Percentiles rank a stretch among this genome's conserved stretches.
These are phyloP conservation scores for Candida nitratophila DNA, from an alignment of 805 yeast species.

Conservation along the genomic window DNA sequence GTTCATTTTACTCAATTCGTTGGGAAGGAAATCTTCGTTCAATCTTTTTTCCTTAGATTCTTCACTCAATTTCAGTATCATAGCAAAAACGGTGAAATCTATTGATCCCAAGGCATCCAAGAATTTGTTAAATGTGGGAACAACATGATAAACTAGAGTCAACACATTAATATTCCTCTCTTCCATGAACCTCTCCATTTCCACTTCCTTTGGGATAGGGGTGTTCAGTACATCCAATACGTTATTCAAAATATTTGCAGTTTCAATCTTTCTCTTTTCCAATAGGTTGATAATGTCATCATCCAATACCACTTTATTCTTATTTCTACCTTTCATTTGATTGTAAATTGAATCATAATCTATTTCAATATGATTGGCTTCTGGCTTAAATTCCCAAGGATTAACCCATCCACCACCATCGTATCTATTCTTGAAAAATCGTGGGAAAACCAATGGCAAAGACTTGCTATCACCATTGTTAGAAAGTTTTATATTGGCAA, in stretches of 20 bases:
- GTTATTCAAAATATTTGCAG: slow-evolving; percentile 33
- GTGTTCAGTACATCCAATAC: slow-evolving; percentile 34
- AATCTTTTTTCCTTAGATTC: slow-evolving; percentile 4
- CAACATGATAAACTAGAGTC: slow-evolving; percentile 44
- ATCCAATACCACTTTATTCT: slow-evolving; percentile 40
- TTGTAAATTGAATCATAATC: slow-evolving; percentile 36
- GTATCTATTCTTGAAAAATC: slow-evolving; percentile 58
- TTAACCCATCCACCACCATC: slow-evolving; percentile 79
- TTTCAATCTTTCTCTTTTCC: slow-evolving; percentile 28
- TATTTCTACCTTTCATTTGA: slow-evolving; percentile 4
- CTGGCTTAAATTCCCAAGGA: slow-evolving; percentile 35
- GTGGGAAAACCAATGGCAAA: slow-evolving; percentile 62
- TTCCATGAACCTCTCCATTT: slow-evolving; percentile 18
- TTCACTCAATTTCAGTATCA: slow-evolving; percentile 22
- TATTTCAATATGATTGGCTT: slow-evolving; percentile 31
- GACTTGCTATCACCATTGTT: slow-evolving; percentile 12
- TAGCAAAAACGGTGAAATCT: slow-evolving; percentile 47
- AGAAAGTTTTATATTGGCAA: slow-evolving; percentile 9
- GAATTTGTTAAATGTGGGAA: slow-evolving; percentile 41
- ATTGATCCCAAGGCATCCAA: slow-evolving; percentile 51
- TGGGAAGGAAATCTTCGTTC: slow-evolving; percentile 8
- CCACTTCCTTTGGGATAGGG: slow-evolving; percentile 23
- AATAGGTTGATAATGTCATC: slow-evolving; percentile 37
- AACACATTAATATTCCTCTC: slow-evolving; percentile 46
- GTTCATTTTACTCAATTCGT: too few species aligned